Conservation (phyloP, 2,329 filamentous ascomycete genomes). For the Botrytis cinerea region DNA sequence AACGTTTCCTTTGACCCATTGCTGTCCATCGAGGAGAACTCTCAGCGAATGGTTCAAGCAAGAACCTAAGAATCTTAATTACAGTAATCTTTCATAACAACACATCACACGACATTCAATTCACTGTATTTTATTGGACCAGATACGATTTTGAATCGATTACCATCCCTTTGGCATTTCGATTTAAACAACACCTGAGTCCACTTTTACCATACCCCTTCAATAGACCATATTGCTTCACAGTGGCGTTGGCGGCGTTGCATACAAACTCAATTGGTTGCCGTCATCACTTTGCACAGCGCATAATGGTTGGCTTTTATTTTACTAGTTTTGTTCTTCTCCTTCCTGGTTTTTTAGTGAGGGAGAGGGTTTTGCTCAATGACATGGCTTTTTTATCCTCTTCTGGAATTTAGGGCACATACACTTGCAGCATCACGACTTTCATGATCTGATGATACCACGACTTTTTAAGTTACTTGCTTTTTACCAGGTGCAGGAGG, state of each 20-base stretch:
- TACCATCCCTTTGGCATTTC: conserved; percentile 34
- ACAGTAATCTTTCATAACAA: neutral
- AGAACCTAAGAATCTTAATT: conserved; percentile 30
- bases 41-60: conserved; percentile 38
- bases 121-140: conserved; percentile 42
- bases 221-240: conserved; percentile 32
- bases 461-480: conserved; percentile 11
- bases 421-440: conserved; percentile 22
- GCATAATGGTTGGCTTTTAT: conserved; percentile 23
- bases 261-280: conserved; percentile 29
- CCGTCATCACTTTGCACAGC: conserved; percentile 22
- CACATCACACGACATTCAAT: conserved; percentile 32
- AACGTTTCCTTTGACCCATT: conserved; percentile 18
- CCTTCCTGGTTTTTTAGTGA: conserved; percentile 14
- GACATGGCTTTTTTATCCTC: conserved; percentile 10
- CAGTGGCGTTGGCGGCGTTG: conserved; percentile 29
- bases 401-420: conserved; percentile 12
- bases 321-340: conserved; percentile 20
- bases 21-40: conserved; percentile 28
- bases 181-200: conserved; percentile 34
- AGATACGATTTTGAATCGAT: conserved; percentile 31
- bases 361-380: conserved; percentile 21
- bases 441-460: conserved; percentile 25
- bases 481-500: neutral
- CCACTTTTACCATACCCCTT: conserved; percentile 29